phyloP scores from a whole-genome alignment of 768 basidiomycete species.

The Dioszegia hungarica region DNA sequence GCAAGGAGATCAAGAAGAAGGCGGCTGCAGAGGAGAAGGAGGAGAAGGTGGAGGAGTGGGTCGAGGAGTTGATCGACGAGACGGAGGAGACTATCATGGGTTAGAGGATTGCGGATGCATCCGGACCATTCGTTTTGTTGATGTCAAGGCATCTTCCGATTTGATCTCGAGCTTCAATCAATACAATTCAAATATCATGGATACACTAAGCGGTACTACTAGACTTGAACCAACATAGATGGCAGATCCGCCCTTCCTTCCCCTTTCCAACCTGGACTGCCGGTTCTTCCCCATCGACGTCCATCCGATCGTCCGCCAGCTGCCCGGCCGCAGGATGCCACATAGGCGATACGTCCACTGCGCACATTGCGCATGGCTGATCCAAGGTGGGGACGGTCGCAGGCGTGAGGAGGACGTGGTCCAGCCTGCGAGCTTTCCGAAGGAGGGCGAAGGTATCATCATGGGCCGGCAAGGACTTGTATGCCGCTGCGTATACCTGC shows the following conservation, averaged over 20 bases:
- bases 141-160: background rate
- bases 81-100: slow-evolving; percentile 63
- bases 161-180: background rate
- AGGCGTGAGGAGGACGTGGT: slow-evolving; percentile 57
- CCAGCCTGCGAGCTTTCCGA: slow-evolving; percentile 81
- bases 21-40: slow-evolving; percentile 58
- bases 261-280: background rate
- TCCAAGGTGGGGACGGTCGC: background rate
- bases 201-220: background rate
- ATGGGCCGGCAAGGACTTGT: slow-evolving; percentile 68
- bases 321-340: slow-evolving; percentile 20
- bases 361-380: slow-evolving; percentile 23
- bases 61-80: slow-evolving; percentile 90
- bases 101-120: no score
- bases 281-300: slow-evolving; percentile 13
- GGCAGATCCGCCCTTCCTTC: slow-evolving; percentile 17
- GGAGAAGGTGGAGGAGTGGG: slow-evolving; percentile 89
- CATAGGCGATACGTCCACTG: slow-evolving; percentile 35
- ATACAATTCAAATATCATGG: background rate
- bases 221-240: slow-evolving; percentile 30
- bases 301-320: slow-evolving; percentile 1
- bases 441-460: slow-evolving; percentile 73
- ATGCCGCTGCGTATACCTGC: slow-evolving; percentile 76
- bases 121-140: background rate
- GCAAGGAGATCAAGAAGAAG: slow-evolving; percentile 43